A percentile compares a stretch with the other conserved stretches of the same genome.
These are phyloP conservation scores for Pythium biforme DNA, from an alignment of 352 stramenopile genomes.

Conservation along the genomic window DNA sequence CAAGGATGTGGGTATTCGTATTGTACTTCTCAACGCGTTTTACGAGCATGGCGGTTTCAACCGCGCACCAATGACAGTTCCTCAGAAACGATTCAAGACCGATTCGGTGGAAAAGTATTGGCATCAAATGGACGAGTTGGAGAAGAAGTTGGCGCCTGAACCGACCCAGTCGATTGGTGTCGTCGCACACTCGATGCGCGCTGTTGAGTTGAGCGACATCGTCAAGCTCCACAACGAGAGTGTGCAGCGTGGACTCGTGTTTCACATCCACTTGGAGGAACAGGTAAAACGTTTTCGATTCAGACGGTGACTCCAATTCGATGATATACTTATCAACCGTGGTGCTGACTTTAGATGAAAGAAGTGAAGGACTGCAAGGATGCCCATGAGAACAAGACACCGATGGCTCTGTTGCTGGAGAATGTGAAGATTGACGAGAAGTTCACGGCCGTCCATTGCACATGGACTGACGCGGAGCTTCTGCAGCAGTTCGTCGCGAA, in stretches of 20 bases:
- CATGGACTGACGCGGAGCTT: slow-evolving; percentile 57
- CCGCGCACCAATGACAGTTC: slow-evolving; percentile 50
- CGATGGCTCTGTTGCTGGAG: slow-evolving; percentile 64
- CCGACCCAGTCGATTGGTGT: slow-evolving; percentile 63
- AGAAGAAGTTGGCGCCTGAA: slow-evolving; percentile 27
- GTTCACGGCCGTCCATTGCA: slow-evolving; percentile 79
- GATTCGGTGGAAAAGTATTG: slow-evolving; percentile 66
- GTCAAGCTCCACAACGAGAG: slow-evolving; percentile 68
- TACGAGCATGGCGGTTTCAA: slow-evolving; percentile 75
- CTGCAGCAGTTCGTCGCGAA: slow-evolving; percentile 57
- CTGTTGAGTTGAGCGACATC: slow-evolving; percentile 57
- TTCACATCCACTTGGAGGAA: slow-evolving; percentile 23
- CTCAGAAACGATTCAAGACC: slow-evolving; percentile 74
- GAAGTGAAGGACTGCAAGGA: slow-evolving; percentile 77
- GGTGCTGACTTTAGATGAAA: slow-evolving; percentile 35
- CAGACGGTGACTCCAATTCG: not conserved
- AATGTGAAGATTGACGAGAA: slow-evolving; percentile 69
- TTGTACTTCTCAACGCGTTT: slow-evolving; percentile 75
- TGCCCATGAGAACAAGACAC: slow-evolving; percentile 47
- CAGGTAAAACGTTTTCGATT: slow-evolving; percentile 5
- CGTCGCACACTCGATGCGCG: slow-evolving; percentile 76
- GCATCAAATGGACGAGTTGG: slow-evolving; percentile 61
- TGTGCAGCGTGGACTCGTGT: slow-evolving; percentile 39
- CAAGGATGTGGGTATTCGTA: slow-evolving; percentile 61
- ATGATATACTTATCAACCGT: not conserved